Conservation (phyloP, 352 stramenopile species). For the Poterioochromonas sp. region DNA sequence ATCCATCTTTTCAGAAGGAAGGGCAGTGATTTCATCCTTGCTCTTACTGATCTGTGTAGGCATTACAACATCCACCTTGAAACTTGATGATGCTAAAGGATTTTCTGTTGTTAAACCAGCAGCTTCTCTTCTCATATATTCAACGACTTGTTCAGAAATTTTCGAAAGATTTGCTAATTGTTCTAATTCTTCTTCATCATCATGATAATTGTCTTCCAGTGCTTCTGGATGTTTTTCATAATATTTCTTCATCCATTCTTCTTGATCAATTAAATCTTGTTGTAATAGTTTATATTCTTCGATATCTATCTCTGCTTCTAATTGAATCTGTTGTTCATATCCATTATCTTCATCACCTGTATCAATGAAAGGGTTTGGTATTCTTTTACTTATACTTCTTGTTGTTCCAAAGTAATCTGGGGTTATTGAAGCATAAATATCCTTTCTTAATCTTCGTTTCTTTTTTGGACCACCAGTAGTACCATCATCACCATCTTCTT, state of each 20-base stretch:
- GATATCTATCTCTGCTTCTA: too few relatives aligned
- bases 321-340: neutral
- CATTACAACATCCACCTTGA: neutral
- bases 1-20: neutral
- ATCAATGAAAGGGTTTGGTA: neutral
- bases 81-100: neutral
- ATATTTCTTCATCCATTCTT: neutral
- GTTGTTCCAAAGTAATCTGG: conserved; percentile 59
- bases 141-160: neutral
- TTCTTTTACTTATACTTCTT: conserved; percentile 37
- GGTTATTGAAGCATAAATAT: conserved; percentile 80
- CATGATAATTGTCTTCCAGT: neutral
- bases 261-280: neutral
- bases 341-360: neutral
- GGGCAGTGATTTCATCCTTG: neutral
- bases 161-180: neutral
- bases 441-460: conserved; percentile 47
- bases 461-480: neutral
- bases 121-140: neutral
- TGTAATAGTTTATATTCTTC: neutral
- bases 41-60: neutral
- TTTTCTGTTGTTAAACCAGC: neutral
- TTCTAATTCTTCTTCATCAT: neutral
- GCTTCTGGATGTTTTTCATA: neutral
- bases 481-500: too few relatives aligned